These are phyloP conservation scores for Vinca minor DNA, from an alignment of 257 asterid genomes.

Conservation along the genomic window DNA sequence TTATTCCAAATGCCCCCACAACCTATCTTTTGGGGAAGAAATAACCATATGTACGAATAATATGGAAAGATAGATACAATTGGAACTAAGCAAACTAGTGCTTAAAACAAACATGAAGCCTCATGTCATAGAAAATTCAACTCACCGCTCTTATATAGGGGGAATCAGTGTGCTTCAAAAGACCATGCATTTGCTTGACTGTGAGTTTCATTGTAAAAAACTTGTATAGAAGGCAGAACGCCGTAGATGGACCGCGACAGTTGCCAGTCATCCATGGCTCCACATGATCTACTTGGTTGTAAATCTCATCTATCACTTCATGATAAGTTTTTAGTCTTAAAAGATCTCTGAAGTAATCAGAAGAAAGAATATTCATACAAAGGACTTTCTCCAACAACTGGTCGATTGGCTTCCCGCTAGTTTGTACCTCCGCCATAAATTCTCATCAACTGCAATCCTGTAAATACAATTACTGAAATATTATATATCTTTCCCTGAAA, in stretches of 20 bases:
- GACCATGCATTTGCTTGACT: constrained; percentile 91
- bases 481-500: neutral
- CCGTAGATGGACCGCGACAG: constrained; percentile 97
- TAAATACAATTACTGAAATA: neutral
- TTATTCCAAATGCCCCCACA: neutral
- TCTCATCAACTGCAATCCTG: constrained; percentile 16
- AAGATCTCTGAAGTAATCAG: constrained; percentile 93
- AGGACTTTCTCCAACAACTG: constrained; percentile 89
- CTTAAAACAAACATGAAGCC: neutral
- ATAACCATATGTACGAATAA: neutral
- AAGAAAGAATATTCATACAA: constrained; percentile 89
- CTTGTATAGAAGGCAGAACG: constrained; percentile 87
- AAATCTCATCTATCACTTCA: constrained; percentile 95
- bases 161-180: constrained; percentile 81
- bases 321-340: constrained; percentile 78
- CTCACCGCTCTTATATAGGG: constrained; percentile 98
- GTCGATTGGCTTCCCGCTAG: constrained; percentile 78
- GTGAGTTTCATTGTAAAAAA: constrained; percentile 96
- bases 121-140: constrained; percentile 11
- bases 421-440: constrained; percentile 75
- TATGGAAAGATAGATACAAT: neutral
- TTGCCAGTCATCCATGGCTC: constrained; percentile 99
- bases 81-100: neutral
- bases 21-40: neutral
- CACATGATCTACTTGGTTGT: constrained; percentile 82